These are phyloP conservation scores for Plasmopara muralis DNA, from an alignment of 352 stramenopile species.

Conservation along the genomic window DNA sequence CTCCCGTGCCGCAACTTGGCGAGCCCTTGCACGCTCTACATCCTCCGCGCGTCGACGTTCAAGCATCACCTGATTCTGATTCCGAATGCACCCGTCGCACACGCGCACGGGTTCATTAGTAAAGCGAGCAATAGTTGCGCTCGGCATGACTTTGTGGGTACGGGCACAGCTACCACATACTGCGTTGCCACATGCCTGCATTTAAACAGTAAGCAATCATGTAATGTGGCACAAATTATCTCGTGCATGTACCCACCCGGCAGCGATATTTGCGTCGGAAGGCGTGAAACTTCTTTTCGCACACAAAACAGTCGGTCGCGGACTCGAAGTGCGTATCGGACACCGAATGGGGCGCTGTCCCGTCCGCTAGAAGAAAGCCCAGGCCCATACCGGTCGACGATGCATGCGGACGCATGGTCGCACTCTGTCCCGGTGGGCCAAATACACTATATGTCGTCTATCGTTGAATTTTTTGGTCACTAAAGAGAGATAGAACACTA, in stretches of 20 bases:
- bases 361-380: conserved; percentile 17
- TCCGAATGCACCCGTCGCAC: conserved; percentile 70
- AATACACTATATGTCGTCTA: conserved; percentile 10
- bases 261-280: conserved; percentile 83
- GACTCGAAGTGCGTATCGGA: conserved; percentile 50
- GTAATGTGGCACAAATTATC: not conserved
- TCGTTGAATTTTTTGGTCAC: conserved; percentile 15
- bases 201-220: not conserved
- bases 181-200: conserved; percentile 67
- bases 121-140: conserved; percentile 53
- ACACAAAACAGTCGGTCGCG: conserved; percentile 62
- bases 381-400: conserved; percentile 19
- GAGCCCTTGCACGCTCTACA: conserved; percentile 60
- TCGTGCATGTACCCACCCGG: conserved; percentile 25
- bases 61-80: conserved; percentile 69
- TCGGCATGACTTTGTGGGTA: conserved; percentile 71
- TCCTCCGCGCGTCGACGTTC: conserved; percentile 62
- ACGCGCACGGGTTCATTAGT: conserved; percentile 77
- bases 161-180: conserved; percentile 71
- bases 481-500: conserved; percentile 6
- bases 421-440: conserved; percentile 5
- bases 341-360: conserved; percentile 18
- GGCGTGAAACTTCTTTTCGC: conserved; percentile 81
- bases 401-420: conserved; percentile 17
- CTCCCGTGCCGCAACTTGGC: conserved; percentile 62